A percentile compares a stretch with the other conserved stretches of the same genome.
phyloP scores from a whole-genome alignment of 75 land plant genomes.

The Sequoia sempervirens region DNA sequence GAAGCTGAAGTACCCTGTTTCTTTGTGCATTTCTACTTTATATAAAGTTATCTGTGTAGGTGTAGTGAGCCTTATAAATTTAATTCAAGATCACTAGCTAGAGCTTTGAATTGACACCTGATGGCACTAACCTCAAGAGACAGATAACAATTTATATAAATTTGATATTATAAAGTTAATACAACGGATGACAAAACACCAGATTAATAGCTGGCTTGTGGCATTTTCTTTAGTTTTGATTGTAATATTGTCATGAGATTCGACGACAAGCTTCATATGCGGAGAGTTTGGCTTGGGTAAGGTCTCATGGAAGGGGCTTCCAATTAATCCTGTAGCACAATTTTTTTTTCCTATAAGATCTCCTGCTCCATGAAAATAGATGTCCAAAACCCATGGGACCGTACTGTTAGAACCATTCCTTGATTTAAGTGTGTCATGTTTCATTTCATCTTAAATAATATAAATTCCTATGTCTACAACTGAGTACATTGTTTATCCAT shows the following conservation, averaged over 20 bases:
- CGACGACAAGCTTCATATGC: background rate
- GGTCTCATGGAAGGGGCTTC: no score
- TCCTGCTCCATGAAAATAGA: no score
- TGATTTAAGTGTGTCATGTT: background rate
- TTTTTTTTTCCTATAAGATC: no score
- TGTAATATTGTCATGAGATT: background rate
- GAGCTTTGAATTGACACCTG: background rate
- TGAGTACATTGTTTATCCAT: no score
- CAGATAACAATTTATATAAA: background rate
- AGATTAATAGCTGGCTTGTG: background rate
- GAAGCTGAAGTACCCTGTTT: background rate
- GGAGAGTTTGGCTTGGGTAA: background rate
- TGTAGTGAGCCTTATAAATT: background rate
- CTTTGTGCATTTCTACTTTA: background rate
- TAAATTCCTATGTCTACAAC: no score
- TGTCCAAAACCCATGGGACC: no score
- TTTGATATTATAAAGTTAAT: background rate
- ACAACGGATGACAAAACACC: background rate
- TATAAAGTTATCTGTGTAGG: background rate
- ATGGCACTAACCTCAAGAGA: background rate
- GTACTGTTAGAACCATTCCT: background rate
- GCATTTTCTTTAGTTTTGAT: background rate
- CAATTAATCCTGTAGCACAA: no score
- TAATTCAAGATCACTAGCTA: background rate
- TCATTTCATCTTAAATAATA: no score